These are phyloP conservation scores for Chrysoporthe puriensis DNA, from an alignment of 2,329 filamentous ascomycete genomes.

Conservation along the genomic window DNA sequence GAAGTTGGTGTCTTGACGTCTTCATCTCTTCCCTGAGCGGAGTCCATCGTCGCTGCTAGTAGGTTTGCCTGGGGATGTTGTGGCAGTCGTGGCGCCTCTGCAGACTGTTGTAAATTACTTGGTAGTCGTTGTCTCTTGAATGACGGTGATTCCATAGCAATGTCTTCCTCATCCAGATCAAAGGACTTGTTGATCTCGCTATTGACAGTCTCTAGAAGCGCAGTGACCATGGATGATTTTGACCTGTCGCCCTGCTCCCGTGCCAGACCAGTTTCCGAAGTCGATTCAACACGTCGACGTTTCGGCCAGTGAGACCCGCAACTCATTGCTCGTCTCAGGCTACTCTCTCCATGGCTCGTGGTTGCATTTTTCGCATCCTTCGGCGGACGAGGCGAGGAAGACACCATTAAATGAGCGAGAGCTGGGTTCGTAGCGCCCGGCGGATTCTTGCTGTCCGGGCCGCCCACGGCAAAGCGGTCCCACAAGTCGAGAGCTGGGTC, in stretches of 20 bases:
- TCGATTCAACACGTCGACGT: conserved; percentile 61
- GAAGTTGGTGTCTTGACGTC: conserved; percentile 36
- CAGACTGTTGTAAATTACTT: conserved; percentile 15
- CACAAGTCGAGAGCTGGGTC: conserved; percentile 77
- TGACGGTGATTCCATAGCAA: conserved; percentile 47
- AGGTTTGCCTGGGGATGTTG: conserved; percentile 27
- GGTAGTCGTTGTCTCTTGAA: conserved; percentile 43
- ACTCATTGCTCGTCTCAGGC: conserved; percentile 67
- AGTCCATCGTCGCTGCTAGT: neutral
- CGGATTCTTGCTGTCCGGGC: conserved; percentile 46
- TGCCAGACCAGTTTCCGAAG: conserved; percentile 36
- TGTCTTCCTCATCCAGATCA: conserved; percentile 37
- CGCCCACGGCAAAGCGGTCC: conserved; percentile 70
- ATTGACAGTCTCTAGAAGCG: conserved; percentile 68
- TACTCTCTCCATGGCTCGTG: conserved; percentile 46
- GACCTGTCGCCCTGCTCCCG: conserved; percentile 43
- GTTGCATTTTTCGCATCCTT: conserved; percentile 42
- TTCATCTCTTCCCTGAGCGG: neutral
- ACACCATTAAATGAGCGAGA: conserved; percentile 68
- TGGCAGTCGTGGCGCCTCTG: neutral
- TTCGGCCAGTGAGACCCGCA: conserved; percentile 75
- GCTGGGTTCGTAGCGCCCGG: conserved; percentile 57
- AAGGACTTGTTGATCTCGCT: conserved; percentile 53
- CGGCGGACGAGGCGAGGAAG: conserved; percentile 68
- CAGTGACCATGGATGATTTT: conserved; percentile 62